Base-by-base conservation (phyloP, 2,329 filamentous ascomycete species). In the Colletotrichum magnum region DNA sequence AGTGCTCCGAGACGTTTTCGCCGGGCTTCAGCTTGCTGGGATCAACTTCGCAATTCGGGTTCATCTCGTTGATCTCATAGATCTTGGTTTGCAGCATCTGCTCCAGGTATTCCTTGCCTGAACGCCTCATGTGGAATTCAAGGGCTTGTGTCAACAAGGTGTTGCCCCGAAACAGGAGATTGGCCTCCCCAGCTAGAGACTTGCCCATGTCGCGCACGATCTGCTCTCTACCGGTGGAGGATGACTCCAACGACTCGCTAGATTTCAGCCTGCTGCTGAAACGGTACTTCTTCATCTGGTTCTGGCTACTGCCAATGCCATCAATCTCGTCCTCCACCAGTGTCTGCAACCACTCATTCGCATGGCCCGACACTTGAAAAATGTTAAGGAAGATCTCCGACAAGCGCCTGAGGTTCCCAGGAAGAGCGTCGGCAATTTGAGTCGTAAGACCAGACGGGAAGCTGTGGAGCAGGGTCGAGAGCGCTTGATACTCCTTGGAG, bases 291-390 rank as follows among this genome's bases (percentile, higher is more conserved):
- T 91, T 94, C 71, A 92, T 88, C 0, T 92, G 89, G 15, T 90
- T 90, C 74, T 97, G 94, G 76, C 92, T 97, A 64, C 94, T 90
- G 15, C 68, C 68, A 18, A 96, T 91, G 0, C 95, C 95, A 76
- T 98, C 96, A 66, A 99, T 98, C 79, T 99, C 96, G 77, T 98
- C 95, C 79, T 99, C 96, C 0, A 98, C 93, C 48, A 99, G 84
- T 2, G 94, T 91, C 85, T 94, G 96, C 24, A 99, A 87, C 96
- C 96, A 99, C 68, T 98, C 94, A 51, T 88, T 88, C 2, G 93
- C 93, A 45, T 89, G 89, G 0, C 94, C 94, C 2, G 94, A 95
- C 3, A 97, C 95, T 77, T 99, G 96, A 75, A 95, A 99, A 60
- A 99, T 97, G 77, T 98, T 97, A 72, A 98, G 83, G 45, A 98